Evolutionary conservation across 208 protist genomes (phyloP).

Genomic region (Trypanosoma conorhini): DNA sequence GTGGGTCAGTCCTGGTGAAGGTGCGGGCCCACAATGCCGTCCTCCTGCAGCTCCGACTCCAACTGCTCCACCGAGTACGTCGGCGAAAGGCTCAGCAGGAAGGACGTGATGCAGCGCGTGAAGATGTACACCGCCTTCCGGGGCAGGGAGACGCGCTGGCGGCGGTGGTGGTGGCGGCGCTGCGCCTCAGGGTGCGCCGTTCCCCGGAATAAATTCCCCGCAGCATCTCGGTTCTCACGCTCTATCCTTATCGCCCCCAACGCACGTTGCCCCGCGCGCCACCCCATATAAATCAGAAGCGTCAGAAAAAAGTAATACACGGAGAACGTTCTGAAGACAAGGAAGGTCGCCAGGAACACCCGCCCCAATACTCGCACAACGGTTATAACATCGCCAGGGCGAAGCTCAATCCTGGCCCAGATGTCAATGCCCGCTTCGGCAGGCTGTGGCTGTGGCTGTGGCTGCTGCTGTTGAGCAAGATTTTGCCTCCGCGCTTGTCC

Average conservation of each 20-base stretch:
- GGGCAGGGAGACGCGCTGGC: constrained; percentile 24
- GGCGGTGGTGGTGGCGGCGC: neutral
- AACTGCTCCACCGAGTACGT: constrained; percentile 63
- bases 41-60: constrained; percentile 56
- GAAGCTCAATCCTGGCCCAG: neutral
- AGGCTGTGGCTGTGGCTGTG: neutral
- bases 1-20: constrained; percentile 11
- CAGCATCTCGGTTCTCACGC: neutral
- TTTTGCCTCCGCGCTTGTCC: too few species aligned
- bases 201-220: neutral
- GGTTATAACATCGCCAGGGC: neutral
- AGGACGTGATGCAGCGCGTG: constrained; percentile 59
- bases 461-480: too few species aligned
- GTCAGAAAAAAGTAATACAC: constrained; percentile 13
- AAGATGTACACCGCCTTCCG: constrained; percentile 50
- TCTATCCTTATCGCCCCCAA: constrained; percentile 16
- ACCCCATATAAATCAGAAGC: constrained; percentile 5
- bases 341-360: neutral
- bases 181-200: neutral
- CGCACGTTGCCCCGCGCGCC: neutral
- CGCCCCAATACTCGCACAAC: neutral
- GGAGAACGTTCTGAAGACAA: constrained; percentile 11
- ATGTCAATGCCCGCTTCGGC: neutral
- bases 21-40: constrained; percentile 52
- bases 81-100: constrained; percentile 67